These are phyloP conservation scores for Monosporascus sp. DNA, from an alignment of 2,329 filamentous ascomycete species.

Conservation along the genomic window DNA sequence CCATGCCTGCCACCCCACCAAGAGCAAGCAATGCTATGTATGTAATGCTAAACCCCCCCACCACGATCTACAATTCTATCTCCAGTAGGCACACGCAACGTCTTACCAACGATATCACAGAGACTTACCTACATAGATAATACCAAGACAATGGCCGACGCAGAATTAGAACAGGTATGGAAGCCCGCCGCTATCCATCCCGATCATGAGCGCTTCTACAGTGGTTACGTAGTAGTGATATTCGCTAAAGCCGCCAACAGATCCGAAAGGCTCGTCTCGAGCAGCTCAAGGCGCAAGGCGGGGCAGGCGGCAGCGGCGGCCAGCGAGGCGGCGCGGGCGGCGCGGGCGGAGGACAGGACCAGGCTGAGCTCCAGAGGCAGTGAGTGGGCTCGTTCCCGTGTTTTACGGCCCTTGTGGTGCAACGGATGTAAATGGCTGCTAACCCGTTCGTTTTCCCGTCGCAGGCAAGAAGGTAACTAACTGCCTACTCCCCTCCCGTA, in stretches of 20 bases:
- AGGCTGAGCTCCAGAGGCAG: constrained; percentile 60
- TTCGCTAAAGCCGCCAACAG: constrained; percentile 34
- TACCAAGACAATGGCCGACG: constrained; percentile 30
- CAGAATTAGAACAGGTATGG: constrained; percentile 31
- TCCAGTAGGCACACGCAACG: neutral
- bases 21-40: too few relatives aligned
- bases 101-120: neutral
- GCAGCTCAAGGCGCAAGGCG: constrained; percentile 76
- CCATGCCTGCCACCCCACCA: neutral
- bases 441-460: constrained; percentile 6
- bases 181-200: neutral
- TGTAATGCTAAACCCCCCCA: too few relatives aligned
- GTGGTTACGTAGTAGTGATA: too few relatives aligned
- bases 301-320: constrained; percentile 41
- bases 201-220: too few relatives aligned
- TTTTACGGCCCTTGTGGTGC: neutral
- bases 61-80: too few relatives aligned
- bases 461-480: constrained; percentile 34
- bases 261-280: constrained; percentile 89
- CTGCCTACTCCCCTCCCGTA: neutral
- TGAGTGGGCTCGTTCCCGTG: constrained; percentile 30
- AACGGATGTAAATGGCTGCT: neutral
- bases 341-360: constrained; percentile 39
- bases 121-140: neutral
- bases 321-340: constrained; percentile 38